Conservation (phyloP, 768 basidiomycete genomes). For the Porpolomopsis calyptriformis region DNA sequence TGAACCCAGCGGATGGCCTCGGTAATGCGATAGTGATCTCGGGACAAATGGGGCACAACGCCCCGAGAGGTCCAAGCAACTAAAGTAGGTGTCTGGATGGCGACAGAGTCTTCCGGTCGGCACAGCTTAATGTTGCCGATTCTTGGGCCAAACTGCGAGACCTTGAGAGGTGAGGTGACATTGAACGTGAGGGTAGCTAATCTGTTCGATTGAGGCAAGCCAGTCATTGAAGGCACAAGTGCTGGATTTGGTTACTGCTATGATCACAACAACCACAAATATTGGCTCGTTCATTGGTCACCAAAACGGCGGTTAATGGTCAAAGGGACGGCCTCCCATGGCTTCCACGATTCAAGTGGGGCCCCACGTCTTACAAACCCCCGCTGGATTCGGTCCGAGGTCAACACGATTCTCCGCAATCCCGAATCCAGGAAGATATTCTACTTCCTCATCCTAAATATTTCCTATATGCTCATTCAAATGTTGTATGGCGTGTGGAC, state of each 20-base stretch:
- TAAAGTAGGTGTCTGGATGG: slow-evolving; percentile 51
- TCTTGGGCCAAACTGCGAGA: slow-evolving; percentile 20
- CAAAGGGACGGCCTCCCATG: slow-evolving; percentile 44
- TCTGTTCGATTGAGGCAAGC: not conserved
- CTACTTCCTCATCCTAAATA: slow-evolving; percentile 90
- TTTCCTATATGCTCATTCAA: slow-evolving; percentile 94
- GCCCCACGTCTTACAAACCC: slow-evolving; percentile 43
- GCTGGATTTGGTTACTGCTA: too few species aligned
- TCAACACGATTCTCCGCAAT: slow-evolving; percentile 86
- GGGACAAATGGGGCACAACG: slow-evolving; percentile 60
- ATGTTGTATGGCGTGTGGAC: slow-evolving; percentile 98
- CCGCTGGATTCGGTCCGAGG: slow-evolving; percentile 52
- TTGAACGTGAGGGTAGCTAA: not conserved
- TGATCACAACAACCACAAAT: not conserved
- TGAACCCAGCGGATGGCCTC: slow-evolving; percentile 51
- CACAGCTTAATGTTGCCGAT: slow-evolving; percentile 23
- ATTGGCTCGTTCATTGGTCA: not conserved
- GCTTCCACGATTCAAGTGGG: slow-evolving; percentile 30
- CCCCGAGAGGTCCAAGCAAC: slow-evolving; percentile 62
- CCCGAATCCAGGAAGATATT: slow-evolving; percentile 92
- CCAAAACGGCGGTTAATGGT: not conserved
- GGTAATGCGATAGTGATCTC: slow-evolving; percentile 42
- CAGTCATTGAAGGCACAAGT: too few species aligned
- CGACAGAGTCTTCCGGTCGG: slow-evolving; percentile 17
- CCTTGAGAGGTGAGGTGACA: not conserved